Evolutionary conservation across 257 asterid species (phyloP), one percentile per base, ranked within the genome.

Genomic region (Hygrophila difformis): DNA sequence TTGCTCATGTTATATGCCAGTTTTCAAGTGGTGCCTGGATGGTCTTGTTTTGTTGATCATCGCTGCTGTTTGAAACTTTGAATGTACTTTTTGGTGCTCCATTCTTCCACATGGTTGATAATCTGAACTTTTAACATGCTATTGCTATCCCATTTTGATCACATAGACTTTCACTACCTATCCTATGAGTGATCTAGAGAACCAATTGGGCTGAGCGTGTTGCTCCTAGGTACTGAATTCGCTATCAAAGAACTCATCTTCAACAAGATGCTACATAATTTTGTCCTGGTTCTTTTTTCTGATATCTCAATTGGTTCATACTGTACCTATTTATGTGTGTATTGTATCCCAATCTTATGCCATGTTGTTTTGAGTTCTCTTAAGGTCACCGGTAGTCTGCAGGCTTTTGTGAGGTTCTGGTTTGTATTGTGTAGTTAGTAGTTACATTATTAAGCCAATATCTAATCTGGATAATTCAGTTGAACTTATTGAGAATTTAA

Each of bases 381-480:
- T 42, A 8, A 0, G 0, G 12, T 26, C 15, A 29, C 13, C 15
- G 7, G 18, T 26, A 11, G 36, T 29, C 20, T 29, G 33, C 34
- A 51, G 57, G 47, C 35, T 55, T 22, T 18, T 23, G 38, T 41
- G 54, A 33, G 26, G 24, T 21, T 14, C 12, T 38, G 19, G 41
- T 57, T 31, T 26, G 1, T n/a, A n/a, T n/a, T n/a, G n/a, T n/a
- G n/a, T n/a, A n/a, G n/a, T n/a, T n/a, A n/a, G n/a, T 26, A 8
- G 8, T 26, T 58, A 10, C 12, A 12, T 34, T 6, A 18, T 23
- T 22, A 23, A 6, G 20, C 18, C 16, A 36, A 37, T 43, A 26
- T 36, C 16, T 55, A 16, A 23, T 46, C 16, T 34, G 59, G 24
- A 39, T 34, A 20, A 6, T 6, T 47, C 12, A 11, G 28, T 53